A percentile compares a stretch with the other conserved stretches of the same genome.
Conservation (phyloP, 2,329 filamentous ascomycete genomes). For the Alternaria brassicicola region DNA sequence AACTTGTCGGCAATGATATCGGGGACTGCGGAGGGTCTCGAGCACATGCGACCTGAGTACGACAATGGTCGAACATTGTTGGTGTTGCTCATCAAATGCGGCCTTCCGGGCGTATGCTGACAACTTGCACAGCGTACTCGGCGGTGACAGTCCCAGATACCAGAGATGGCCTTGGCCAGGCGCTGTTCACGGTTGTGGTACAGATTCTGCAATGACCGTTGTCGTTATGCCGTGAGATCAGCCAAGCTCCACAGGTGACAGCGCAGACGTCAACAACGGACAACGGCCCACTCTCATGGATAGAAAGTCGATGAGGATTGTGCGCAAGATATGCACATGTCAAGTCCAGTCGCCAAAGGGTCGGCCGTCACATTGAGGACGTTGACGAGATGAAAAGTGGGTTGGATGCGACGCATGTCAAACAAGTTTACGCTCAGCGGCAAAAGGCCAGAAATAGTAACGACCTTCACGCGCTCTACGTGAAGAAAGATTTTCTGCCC, state of each 20-base stretch:
- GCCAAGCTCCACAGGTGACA: neutral
- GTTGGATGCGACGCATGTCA: conserved; percentile 6
- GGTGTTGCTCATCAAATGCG: neutral
- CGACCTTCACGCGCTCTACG: neutral
- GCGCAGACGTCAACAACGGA: neutral
- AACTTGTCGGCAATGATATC: neutral
- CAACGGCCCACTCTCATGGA: neutral
- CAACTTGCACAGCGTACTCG: neutral
- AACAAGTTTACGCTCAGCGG: conserved; percentile 7
- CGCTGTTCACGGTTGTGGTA: neutral
- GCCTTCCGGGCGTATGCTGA: neutral
- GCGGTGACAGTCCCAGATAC: neutral
- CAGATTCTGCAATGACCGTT: neutral
- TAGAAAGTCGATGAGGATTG: neutral
- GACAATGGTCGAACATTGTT: neutral
- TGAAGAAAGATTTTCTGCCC: neutral
- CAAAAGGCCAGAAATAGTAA: conserved; percentile 1
- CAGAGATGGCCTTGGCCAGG: neutral
- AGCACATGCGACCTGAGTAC: neutral
- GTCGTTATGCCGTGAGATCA: neutral
- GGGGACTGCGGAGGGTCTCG: neutral
- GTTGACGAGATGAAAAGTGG: conserved; percentile 17
- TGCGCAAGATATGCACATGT: neutral
- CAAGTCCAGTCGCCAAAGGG: neutral
- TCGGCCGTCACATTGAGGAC: neutral